These are phyloP conservation scores for Barbarea vulgaris DNA, from an alignment of 345 rosid species.

Conservation along the genomic window DNA sequence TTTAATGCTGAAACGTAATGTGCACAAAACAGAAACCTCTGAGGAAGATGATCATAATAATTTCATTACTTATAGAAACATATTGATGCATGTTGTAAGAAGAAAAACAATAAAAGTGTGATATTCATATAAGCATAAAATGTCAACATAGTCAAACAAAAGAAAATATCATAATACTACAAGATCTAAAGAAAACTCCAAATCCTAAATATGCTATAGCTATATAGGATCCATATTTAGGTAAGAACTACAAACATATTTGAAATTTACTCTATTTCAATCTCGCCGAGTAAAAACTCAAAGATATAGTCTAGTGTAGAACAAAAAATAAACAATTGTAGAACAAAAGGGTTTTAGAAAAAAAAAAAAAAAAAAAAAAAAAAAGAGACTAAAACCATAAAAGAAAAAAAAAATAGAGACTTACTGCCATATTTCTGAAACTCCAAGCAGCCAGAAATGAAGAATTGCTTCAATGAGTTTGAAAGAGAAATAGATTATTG, in stretches of 20 bases:
- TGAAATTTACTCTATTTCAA: background rate
- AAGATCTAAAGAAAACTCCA: background rate
- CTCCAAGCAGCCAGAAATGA: constrained; percentile 18
- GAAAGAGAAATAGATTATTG: background rate
- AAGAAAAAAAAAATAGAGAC: background rate
- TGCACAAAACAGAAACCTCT: background rate
- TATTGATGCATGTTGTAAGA: background rate
- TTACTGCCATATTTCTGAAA: constrained; percentile 38
- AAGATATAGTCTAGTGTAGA: background rate
- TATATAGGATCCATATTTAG: background rate
- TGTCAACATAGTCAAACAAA: constrained; percentile 7
- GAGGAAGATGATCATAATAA: background rate
- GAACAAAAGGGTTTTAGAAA: background rate
- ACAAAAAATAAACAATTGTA: background rate
- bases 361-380: background rate
- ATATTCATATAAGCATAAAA: background rate
- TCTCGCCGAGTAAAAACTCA: background rate
- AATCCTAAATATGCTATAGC: background rate
- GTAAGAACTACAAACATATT: background rate
- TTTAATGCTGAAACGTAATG: background rate
- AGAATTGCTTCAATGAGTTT: constrained; percentile 12
- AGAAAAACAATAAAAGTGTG: background rate
- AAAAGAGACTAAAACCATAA: background rate
- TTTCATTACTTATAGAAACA: background rate
- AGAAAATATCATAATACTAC: background rate